Base-by-base conservation (phyloP, 129 eudicot genomes). In the Glebionis coronaria region DNA sequence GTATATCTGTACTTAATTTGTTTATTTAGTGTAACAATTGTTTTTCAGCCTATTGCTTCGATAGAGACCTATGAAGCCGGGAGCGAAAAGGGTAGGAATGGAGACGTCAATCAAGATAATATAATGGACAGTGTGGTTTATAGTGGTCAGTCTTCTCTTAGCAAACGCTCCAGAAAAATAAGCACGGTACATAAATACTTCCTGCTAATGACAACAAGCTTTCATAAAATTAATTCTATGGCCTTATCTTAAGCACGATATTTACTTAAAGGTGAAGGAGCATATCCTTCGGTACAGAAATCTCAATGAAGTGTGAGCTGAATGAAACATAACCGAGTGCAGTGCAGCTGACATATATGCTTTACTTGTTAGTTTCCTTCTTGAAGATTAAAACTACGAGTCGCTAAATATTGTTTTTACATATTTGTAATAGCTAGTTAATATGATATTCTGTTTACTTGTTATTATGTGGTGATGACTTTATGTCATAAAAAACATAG, bases 41-140 rank as follows among this genome's bases (percentile, higher is more conserved):
- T 25, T 55, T 44, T 74, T 81, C 88, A 93, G 90, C 92, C 99
- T 21, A 80, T 85, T 75, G 92, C 92, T 73, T 86, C 99, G 6
- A 79, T 87, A 21, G 97, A 93, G 97, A 93, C 97, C 71, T 77
- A 82, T 56, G 81, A 79, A 42, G 90, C 82, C 31, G 87, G 83
- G 8, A 69, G 10, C 46, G 88, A 73, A 21, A 80, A 82, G 64
- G 81, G 80, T 51, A 78, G 71, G 58, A 72, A 72, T 68, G 85
- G 78, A 47, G 6, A 35, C 6, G 63, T 38, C 8, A 69, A 68
- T 23, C 76, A 73, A 27, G 65, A 72, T 35, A 82, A 79, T 65
- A 83, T 77, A 51, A 67, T 73, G 73, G 90, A 93, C 40, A 61
- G 69, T 12, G 82, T 78, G 2, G 76, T 82, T 61, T 81, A 85